phyloP scores from a whole-genome alignment of 2,329 filamentous ascomycete genomes.

The Colletotrichum agaves region DNA sequence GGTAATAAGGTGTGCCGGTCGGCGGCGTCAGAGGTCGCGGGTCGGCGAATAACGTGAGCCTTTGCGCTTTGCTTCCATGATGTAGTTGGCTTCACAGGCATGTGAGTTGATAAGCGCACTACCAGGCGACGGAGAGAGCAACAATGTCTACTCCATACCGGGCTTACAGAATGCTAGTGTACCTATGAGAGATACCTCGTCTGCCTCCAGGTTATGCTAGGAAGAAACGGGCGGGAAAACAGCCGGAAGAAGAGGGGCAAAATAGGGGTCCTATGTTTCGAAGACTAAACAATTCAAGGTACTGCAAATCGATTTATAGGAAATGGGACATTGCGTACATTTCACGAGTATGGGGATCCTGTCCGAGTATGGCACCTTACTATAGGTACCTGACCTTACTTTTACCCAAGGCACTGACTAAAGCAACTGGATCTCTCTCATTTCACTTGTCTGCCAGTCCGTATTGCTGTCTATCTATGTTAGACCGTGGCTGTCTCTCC shows the following conservation, averaged over 20 bases:
- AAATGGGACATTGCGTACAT: neutral
- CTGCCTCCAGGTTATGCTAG: slow-evolving; percentile 1
- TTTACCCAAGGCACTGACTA: neutral
- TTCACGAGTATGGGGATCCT: neutral
- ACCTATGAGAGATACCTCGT: neutral
- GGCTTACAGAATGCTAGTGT: neutral
- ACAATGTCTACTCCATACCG: neutral
- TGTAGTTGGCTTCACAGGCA: slow-evolving; percentile 3
- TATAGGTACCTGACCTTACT: neutral
- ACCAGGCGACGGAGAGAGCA: slow-evolving; percentile 1
- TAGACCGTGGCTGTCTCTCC: slow-evolving; percentile 6
- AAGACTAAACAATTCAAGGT: slow-evolving; percentile 3
- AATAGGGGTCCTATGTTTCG: slow-evolving; percentile 27
- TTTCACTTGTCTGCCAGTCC: neutral
- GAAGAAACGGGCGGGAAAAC: slow-evolving; percentile 26
- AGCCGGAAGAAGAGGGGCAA: slow-evolving; percentile 5
- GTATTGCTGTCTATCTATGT: slow-evolving; percentile 1
- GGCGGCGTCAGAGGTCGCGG: slow-evolving; percentile 7
- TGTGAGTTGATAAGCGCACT: slow-evolving; percentile 1
- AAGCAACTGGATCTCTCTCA: neutral
- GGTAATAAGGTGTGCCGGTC: slow-evolving; percentile 3
- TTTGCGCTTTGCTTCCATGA: neutral
- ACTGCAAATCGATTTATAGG: neutral
- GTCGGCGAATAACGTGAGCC: neutral
- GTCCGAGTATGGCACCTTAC: neutral